Evolutionary conservation across 2,329 filamentous ascomycete species (phyloP), one percentile per base, ranked within the genome.

Genomic region (Talaromyces sp.): DNA sequence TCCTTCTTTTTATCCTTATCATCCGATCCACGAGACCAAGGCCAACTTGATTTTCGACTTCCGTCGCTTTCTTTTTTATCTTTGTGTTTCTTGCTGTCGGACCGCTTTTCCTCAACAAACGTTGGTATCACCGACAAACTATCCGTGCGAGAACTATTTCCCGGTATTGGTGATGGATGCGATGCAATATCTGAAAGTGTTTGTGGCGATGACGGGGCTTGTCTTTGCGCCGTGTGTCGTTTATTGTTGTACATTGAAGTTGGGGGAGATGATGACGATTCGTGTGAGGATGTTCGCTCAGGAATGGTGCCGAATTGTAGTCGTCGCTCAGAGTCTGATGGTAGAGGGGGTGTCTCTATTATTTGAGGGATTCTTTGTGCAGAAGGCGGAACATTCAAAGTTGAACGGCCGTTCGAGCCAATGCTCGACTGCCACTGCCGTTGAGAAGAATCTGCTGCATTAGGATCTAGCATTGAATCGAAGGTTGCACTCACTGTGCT

Each of bases 91-190:
- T 87, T 90, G 70, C 85, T 86, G n/a, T 92, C 89, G 0, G 77
- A 67, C 66, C 88, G 90, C 71, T 85, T 88, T 56, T 94, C 89
- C 59, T 92, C 89, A 2, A 77, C 77, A 45, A 89, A 77, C 0
- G 87, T 93, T 0, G 91, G 89, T 53, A 94, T 91, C 64, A 91
- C 88, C 0, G 89, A 91, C 13, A 95, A 77, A 51, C 81, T 85
- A 71, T 94, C 91, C 1, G 89, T 93, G 46, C 89, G 83, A 7
- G 82, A 86, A 58, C 79, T 84, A 57, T 85, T 86, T 11, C 88
- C 88, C 21, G 88, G 86, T 2, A 93, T 74, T 28, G 84, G 79
- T n/a, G 89, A 84, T 3, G 88, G 84, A 60, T 82, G 81, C 31
- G 82, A 82, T 9, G 82, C 79, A 63, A 89, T 81, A 31, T 92